Percentiles rank a stretch among this genome's conserved stretches.
phyloP scores from a whole-genome alignment of 139 green algal species.

The Picochlorum sp. region DNA sequence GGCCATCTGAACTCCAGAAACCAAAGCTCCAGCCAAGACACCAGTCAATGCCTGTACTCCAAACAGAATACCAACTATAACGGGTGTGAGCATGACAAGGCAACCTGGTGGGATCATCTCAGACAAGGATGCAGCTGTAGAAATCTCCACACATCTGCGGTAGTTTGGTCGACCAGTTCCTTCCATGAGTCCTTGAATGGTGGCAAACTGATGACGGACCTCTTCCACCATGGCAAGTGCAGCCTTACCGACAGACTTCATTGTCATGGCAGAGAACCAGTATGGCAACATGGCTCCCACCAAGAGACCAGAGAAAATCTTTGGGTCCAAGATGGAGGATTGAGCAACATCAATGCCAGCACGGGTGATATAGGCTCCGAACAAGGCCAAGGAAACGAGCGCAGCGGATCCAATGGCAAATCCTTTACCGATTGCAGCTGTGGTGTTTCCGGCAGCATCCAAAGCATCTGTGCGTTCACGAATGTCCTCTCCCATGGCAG shows the following conservation, averaged over 20 bases:
- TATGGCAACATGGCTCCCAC: constrained; percentile 94
- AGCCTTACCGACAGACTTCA: constrained; percentile 95
- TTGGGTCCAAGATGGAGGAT: constrained; percentile 85
- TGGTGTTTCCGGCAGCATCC: constrained; percentile 97
- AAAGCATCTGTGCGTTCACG: constrained; percentile 93
- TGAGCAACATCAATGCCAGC: constrained; percentile 69
- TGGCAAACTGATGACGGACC: constrained; percentile 89
- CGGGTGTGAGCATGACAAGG: constrained; percentile 86
- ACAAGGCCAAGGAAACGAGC: constrained; percentile 94
- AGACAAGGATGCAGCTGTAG: constrained; percentile 70
- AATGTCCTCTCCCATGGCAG: constrained; percentile 94
- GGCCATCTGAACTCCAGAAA: constrained; percentile 93
- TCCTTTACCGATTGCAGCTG: constrained; percentile 95
- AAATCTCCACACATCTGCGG: constrained; percentile 83
- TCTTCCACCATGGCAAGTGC: constrained; percentile 77
- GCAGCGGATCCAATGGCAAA: constrained; percentile 97
- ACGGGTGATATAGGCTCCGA: constrained; percentile 88
- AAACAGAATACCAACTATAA: constrained; percentile 58
- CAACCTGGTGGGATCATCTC: constrained; percentile 91
- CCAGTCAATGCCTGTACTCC: constrained; percentile 63
- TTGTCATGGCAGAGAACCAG: constrained; percentile 98
- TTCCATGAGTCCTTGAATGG: constrained; percentile 87
- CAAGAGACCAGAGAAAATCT: constrained; percentile 86
- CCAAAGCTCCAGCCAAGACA: constrained; percentile 80
- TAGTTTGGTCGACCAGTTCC: constrained; percentile 86